Evolutionary conservation across 768 basidiomycete genomes (phyloP).

Genomic region (Tylopilus subfusipes): DNA sequence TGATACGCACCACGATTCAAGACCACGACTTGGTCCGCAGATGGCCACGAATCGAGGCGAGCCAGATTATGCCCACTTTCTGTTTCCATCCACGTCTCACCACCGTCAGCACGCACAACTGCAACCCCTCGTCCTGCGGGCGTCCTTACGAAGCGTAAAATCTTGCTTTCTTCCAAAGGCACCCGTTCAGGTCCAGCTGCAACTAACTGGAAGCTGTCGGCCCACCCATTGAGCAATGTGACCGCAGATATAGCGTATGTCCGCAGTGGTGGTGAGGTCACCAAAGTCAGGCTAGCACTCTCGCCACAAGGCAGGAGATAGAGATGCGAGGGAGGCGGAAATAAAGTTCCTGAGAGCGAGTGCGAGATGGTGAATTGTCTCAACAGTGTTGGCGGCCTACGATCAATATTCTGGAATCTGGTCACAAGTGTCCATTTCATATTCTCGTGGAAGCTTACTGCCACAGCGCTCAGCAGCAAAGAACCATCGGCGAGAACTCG

Average conservation of each 20-base stretch:
- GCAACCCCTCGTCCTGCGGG: slow-evolving; percentile 76
- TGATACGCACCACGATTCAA: slow-evolving; percentile 54
- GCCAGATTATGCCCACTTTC: slow-evolving; percentile 47
- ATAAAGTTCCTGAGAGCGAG: slow-evolving; percentile 47
- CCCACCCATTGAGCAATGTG: slow-evolving; percentile 57
- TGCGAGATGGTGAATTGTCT: slow-evolving; percentile 73
- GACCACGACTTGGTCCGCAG: slow-evolving; percentile 66
- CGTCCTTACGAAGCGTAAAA: slow-evolving; percentile 67
- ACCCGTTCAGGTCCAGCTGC: slow-evolving; percentile 40
- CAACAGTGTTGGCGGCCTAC: slow-evolving; percentile 80
- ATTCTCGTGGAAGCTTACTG: slow-evolving; percentile 44
- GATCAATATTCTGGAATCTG: slow-evolving; percentile 72
- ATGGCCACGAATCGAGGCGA: slow-evolving; percentile 49
- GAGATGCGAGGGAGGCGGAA: slow-evolving; percentile 47
- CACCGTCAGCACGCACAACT: slow-evolving; percentile 55
- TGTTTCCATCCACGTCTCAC: slow-evolving; percentile 61
- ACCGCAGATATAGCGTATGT: slow-evolving; percentile 56
- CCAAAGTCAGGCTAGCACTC: slow-evolving; percentile 46
- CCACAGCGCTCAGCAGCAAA: slow-evolving; percentile 67
- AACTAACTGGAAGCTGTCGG: slow-evolving; percentile 49
- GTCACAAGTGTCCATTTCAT: slow-evolving; percentile 2
- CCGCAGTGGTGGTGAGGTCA: slow-evolving; percentile 64
- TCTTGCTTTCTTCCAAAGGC: slow-evolving; percentile 47
- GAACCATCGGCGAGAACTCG: slow-evolving; percentile 71
- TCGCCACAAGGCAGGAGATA: slow-evolving; percentile 50